These are phyloP conservation scores for Termitomyces bulborhizus DNA, from an alignment of 768 basidiomycete genomes.

Conservation along the genomic window DNA sequence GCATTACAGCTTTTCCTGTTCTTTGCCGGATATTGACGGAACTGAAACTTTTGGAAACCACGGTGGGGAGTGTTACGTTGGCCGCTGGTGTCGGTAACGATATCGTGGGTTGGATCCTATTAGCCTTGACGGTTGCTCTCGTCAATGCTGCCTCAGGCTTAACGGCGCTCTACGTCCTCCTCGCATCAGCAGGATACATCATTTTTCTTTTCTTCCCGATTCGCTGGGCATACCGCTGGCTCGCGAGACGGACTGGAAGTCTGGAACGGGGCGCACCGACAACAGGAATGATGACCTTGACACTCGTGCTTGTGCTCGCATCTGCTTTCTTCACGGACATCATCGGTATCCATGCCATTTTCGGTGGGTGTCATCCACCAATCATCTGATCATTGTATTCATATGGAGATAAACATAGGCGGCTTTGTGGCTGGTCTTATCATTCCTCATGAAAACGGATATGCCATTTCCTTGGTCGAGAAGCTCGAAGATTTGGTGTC, in stretches of 20 bases:
- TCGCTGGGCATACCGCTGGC: slow-evolving; percentile 59
- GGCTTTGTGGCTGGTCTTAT: slow-evolving; percentile 83
- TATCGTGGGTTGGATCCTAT: slow-evolving; percentile 70
- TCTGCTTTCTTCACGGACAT: slow-evolving; percentile 83
- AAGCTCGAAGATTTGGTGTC: slow-evolving; percentile 83
- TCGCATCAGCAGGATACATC: slow-evolving; percentile 58
- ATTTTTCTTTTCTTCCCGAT: slow-evolving; percentile 62
- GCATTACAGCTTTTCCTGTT: slow-evolving; percentile 80
- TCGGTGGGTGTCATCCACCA: slow-evolving; percentile 28
- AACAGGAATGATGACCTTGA: slow-evolving; percentile 69
- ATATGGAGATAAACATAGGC: slow-evolving; percentile 30
- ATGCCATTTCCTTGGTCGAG: slow-evolving; percentile 72
- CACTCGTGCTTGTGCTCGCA: slow-evolving; percentile 65
- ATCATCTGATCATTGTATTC: slow-evolving; percentile 1
- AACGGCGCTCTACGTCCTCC: slow-evolving; percentile 72
- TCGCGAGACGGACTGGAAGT: slow-evolving; percentile 60
- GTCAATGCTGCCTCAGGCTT: slow-evolving; percentile 70
- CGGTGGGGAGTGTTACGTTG: slow-evolving; percentile 75
- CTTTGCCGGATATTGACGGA: slow-evolving; percentile 83
- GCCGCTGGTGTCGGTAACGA: slow-evolving; percentile 81
- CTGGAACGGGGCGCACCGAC: slow-evolving; percentile 69
- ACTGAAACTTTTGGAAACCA: slow-evolving; percentile 73
- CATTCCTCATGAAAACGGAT: slow-evolving; percentile 79
- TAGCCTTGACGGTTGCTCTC: slow-evolving; percentile 77
- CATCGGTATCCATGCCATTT: slow-evolving; percentile 71